Base-by-base conservation (phyloP, 73 alveolate species). In the Paramecium sonneborni region DNA sequence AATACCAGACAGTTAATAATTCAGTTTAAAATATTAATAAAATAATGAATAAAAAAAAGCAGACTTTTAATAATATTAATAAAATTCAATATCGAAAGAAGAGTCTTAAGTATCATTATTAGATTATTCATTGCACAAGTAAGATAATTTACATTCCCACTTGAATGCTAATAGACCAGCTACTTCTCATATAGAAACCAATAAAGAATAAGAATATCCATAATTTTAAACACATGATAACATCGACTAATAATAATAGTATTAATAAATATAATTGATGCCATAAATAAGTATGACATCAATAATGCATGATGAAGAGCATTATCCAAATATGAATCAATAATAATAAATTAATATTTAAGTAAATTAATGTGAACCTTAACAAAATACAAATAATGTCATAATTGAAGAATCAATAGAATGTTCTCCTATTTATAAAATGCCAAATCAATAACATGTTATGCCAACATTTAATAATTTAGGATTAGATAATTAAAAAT, bases 231-330 rank as follows among this genome's bases (percentile, higher is more conserved):
- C 84, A 5, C 84, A 62, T 26, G 84, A 62, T 62, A 62, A 62
- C 14, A 30, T 62, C 1, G 84, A 62, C 24, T 26, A 62, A 62
- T 26, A 30, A 26, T 18, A 52, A 52, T 23, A 62, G 34, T 30
- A 62, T 30, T 26, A 62, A 62, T 30, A 62, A 6, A 30, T 14
- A 62, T 30, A 62, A 26, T 62, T 62, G 24, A 26, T 62, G 28
- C 9, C 20, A 30, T 62, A 62, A 62, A 62, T 32, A 0, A 62
- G 84, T 62, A 30, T 62, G 84, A 62, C 84, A 62, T 62, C 84
- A 26, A 62, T 62, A 23, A 62, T 62, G 84, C 84, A 62, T 62
- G 84, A 62, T 62, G 84, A 62, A 14, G 84, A 62, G 20, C 39
- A 62, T 62, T 26, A 30, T 14, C 12, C 48, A 30, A 62, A 62